phyloP scores from a whole-genome alignment of 805 yeast genomes.

The Spathaspora girioi region DNA sequence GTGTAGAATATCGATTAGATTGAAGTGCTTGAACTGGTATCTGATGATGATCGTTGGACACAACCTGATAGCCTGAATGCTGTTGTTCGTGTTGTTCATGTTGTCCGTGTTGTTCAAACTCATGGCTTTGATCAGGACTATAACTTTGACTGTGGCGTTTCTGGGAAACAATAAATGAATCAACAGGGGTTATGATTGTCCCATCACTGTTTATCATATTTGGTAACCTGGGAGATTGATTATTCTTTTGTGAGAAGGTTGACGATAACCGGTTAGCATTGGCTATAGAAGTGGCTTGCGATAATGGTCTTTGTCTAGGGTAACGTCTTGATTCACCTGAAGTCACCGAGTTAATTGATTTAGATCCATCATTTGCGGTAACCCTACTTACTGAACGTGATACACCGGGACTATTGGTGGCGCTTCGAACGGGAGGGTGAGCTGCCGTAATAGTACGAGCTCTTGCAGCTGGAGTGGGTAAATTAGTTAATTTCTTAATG shows the following conservation, averaged over 20 bases:
- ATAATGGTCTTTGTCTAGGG: conserved; percentile 17
- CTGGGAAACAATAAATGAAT: conserved; percentile 16
- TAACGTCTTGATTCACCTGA: conserved; percentile 7
- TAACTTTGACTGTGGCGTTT: neutral
- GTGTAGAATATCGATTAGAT: conserved; percentile 4
- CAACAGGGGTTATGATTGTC: conserved; percentile 40
- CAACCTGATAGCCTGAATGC: conserved; percentile 1
- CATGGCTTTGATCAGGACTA: conserved; percentile 3
- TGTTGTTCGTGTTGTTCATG: conserved; percentile 8
- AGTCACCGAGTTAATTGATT: conserved; percentile 1
- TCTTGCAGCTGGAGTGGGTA: conserved; percentile 59
- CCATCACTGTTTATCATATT: conserved; percentile 45
- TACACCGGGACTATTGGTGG: conserved; percentile 2
- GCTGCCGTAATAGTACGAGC: conserved; percentile 37
- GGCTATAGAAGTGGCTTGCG: conserved; percentile 18
- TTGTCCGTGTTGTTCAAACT: conserved; percentile 4
- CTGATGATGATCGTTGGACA: neutral
- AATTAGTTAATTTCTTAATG: conserved; percentile 60
- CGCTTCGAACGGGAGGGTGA: conserved; percentile 4
- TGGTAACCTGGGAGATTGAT: conserved; percentile 33
- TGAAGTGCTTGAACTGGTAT: neutral
- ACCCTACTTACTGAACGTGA: neutral
- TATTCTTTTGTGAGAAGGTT: conserved; percentile 33
- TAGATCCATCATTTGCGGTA: conserved; percentile 1
- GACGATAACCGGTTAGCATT: conserved; percentile 31